Conservation (phyloP, 345 rosid genomes). For the Eucalyptus rudis region DNA sequence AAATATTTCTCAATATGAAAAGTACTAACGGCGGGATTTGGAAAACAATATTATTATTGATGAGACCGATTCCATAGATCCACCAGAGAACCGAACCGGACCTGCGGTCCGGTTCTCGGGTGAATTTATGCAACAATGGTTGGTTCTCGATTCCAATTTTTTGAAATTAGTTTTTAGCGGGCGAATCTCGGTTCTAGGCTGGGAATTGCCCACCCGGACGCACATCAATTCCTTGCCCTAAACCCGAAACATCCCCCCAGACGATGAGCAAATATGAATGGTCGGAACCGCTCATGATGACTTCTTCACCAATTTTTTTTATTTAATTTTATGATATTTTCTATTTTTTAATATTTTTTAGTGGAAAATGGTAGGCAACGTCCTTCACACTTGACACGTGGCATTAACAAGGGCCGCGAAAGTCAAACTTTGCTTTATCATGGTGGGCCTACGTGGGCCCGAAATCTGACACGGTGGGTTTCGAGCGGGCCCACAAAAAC, state of each 20-base stretch:
- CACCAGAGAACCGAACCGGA: fast-evolving
- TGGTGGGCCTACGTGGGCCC: not conserved
- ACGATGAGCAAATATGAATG: not conserved
- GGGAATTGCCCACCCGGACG: fast-evolving
- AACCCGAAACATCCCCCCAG: not conserved
- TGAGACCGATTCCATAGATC: fast-evolving
- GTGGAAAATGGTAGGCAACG: not conserved
- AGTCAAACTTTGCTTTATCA: not conserved
- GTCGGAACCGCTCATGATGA: not conserved
- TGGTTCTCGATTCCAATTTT: fast-evolving
- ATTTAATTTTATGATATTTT: not conserved
- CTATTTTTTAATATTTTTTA: not conserved
- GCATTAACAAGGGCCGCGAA: not conserved
- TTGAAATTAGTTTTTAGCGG: fast-evolving
- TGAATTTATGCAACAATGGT: too few relatives aligned
- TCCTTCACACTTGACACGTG: not conserved
- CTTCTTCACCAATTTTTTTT: not conserved
- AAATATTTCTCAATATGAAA: too few relatives aligned
- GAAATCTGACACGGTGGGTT: not conserved
- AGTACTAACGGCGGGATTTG: fast-evolving
- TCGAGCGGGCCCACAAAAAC: not conserved
- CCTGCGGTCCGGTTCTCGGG: fast-evolving
- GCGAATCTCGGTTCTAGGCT: fast-evolving
- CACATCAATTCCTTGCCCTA: not conserved
- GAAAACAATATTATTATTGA: too few relatives aligned